Evolutionary conservation across 2,329 filamentous ascomycete species (phyloP), one percentile per base, ranked within the genome.

Genomic region (Epichloe festucae): DNA sequence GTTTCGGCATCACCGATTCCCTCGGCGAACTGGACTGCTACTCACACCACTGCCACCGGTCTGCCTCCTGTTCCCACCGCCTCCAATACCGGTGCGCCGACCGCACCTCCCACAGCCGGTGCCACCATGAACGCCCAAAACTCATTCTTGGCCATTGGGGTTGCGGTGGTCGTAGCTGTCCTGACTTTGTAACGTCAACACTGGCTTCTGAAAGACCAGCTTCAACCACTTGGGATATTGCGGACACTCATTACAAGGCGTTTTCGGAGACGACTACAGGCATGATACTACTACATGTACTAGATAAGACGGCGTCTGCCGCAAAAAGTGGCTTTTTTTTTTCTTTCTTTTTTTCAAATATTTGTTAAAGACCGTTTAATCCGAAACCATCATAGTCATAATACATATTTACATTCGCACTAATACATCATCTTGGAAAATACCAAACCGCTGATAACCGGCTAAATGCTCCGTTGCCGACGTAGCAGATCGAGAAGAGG

Each of bases 101-200:
- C 35, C 7, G 41, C 31, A 10, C 11, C 12, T 11, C 51, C 53
- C 10, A 52, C 31, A 11, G 36, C 42, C n/a, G 53, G 44, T 14
- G 53, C 55, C 3, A 17, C 42, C 12, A 41, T 46, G 17, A 41
- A 36, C 39, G 21, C 47, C 21, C 52, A 56, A n/a, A 55, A 50
- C 49, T 45, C 50, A 15, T 51, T 49, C 46, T 19, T 57, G 23
- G 56, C 51, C 7, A 41, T 56, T 49, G 53, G 51, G 3, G 19
- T 53, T 31, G 54, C 49, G 5, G 43, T 54, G n/a, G 43, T 36
- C 19, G n/a, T 57, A 42, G 47, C 51, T n/a, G 50, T 48, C 10
- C 11, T 54, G 48, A 48, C 43, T 44, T 42, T 55, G 23, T 55
- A 49, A 48, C 36, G 19, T 5, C 49, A 5, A 12, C 8, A 21